Conservation (phyloP, 2,329 filamentous ascomycete species). For the Fusarium nygamai region DNA sequence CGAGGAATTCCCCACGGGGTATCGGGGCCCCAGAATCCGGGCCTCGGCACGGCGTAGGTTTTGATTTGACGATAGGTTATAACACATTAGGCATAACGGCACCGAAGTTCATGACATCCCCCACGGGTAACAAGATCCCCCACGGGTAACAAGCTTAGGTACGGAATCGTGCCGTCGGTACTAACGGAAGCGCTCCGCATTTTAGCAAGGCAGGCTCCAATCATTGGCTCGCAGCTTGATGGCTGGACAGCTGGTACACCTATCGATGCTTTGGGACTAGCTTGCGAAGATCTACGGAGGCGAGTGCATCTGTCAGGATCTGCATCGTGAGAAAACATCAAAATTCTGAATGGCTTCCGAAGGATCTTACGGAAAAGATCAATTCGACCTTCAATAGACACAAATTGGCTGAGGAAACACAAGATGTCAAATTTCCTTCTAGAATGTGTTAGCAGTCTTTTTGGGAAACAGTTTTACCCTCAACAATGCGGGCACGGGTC, state of each 20-base stretch:
- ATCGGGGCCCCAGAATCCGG: background rate
- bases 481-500: background rate
- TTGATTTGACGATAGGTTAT: background rate
- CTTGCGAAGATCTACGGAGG: background rate
- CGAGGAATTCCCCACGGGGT: background rate
- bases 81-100: fast-evolving
- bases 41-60: background rate
- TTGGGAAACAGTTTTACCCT: fast-evolving
- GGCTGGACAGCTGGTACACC: background rate
- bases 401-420: fast-evolving
- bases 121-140: too few species aligned
- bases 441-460: fast-evolving
- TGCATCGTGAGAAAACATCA: too few species aligned
- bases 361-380: fast-evolving
- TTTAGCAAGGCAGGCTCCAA: background rate
- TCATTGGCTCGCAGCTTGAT: background rate
- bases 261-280: background rate
- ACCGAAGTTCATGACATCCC: background rate
- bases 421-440: fast-evolving
- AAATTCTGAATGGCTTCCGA: background rate
- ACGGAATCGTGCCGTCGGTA: background rate
- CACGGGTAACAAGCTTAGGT: background rate
- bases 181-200: background rate
- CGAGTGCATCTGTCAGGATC: background rate
- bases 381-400: fast-evolving